Evolutionary conservation across 768 basidiomycete genomes (phyloP), one percentile per base, ranked within the genome.

Genomic region (Pholiota molesta): DNA sequence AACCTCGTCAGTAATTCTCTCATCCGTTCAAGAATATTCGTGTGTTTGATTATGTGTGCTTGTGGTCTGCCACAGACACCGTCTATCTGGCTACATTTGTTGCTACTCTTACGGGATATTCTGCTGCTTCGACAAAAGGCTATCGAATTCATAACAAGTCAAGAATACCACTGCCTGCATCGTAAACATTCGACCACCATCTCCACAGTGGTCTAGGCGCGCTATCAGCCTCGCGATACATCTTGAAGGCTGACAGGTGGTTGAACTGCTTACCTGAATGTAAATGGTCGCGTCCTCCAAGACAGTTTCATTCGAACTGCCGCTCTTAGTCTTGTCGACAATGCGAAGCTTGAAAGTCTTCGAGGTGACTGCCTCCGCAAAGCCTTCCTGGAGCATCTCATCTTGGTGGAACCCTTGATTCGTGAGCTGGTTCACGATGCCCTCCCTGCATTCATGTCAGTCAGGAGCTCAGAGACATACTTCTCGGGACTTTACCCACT

Each of bases 311-410:
- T 68, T 75, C 19, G 65, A 67, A 51, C 52, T 63, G 2, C 67
- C 66, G 21, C 62, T 70, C 23, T 68, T 72, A 4, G 72, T 72
- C 52, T 73, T 71, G 39, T 75, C 65, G 39, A 78, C 73, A n/a
- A 80, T 65, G 33, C 78, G 77, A 26, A 79, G 37, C 60, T 72
- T 73, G 71, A 79, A 74, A 0, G 72, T 78, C 66, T 77, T 78
- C 21, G 70, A 69, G n/a, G 72, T 59, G 29, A 78, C 64, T 7
- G 65, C 61, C 56, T 81, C 77, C 26, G 68, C 70, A 40, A 81
- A 68, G 13, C 78, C 77, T 67, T 81, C 78, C 62, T 78, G 77
- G 39, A 79, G 66, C 75, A 81, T 74, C 0, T 77, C 75, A 51
- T 79, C 78, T 8, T 65, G 71, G 55, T 74, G 68, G 67, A 79